phyloP scores from a whole-genome alignment of 2,329 filamentous ascomycete genomes.

The Penicillium sumatraense region DNA sequence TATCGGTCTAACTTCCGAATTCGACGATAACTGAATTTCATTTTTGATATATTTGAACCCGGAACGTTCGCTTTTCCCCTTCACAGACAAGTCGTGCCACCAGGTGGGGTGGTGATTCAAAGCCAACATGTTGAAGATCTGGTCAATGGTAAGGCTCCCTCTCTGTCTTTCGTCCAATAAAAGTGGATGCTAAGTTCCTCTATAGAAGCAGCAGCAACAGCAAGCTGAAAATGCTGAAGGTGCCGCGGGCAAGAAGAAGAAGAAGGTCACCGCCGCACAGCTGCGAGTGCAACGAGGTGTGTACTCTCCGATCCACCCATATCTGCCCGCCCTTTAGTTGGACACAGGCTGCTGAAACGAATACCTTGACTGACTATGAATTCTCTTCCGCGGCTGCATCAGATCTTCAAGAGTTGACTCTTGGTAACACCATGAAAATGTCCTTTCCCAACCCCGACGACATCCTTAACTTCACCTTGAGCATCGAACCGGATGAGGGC shows the following conservation, averaged over 20 bases:
- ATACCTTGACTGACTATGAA: neutral
- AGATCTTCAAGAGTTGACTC: conserved; percentile 55
- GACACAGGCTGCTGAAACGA: neutral
- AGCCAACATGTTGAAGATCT: conserved; percentile 94
- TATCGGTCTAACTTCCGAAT: neutral
- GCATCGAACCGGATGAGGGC: conserved; percentile 59
- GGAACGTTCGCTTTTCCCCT: neutral
- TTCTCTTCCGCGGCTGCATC: neutral
- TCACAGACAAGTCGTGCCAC: conserved; percentile 5
- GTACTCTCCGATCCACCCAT: conserved; percentile 13
- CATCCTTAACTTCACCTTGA: conserved; percentile 58
- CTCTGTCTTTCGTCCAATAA: neutral
- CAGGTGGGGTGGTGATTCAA: conserved; percentile 29
- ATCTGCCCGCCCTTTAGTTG: neutral
- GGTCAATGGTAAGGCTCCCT: conserved; percentile 79
- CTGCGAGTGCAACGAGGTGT: conserved; percentile 93
- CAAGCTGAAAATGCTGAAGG: conserved; percentile 93
- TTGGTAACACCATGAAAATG: conserved; percentile 61
- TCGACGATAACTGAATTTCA: neutral
- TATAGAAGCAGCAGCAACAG: conserved; percentile 78
- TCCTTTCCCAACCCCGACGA: conserved; percentile 63
- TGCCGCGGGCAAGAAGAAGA: conserved; percentile 82
- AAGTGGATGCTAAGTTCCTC: conserved; percentile 22
- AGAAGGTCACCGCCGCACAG: conserved; percentile 97
- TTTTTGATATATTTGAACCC: neutral